These are phyloP conservation scores for Taiozyma sp. DNA, from an alignment of 1,139 yeast species.

Conservation along the genomic window DNA sequence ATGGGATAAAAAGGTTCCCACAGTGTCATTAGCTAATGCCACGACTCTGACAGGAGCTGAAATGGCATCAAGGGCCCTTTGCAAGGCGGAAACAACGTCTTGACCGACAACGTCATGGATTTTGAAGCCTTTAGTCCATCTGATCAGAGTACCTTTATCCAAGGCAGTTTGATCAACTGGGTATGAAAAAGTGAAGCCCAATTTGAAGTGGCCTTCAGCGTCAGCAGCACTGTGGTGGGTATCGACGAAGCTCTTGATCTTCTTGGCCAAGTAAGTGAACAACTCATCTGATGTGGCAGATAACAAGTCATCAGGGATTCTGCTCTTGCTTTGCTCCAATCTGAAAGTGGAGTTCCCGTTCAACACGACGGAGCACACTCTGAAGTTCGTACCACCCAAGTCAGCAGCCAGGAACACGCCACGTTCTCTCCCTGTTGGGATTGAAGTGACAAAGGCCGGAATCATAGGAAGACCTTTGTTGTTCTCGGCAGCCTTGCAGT, in stretches of 20 bases:
- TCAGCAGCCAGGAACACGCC: slow-evolving; percentile 80
- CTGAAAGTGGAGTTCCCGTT: slow-evolving; percentile 76
- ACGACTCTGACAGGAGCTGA: slow-evolving; percentile 65
- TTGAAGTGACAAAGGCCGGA: slow-evolving; percentile 72
- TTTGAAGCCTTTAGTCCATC: slow-evolving; percentile 95
- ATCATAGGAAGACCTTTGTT: slow-evolving; percentile 69
- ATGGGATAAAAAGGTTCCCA: slow-evolving; percentile 83
- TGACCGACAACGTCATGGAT: slow-evolving; percentile 77
- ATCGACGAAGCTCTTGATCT: slow-evolving; percentile 54
- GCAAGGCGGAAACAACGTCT: slow-evolving; percentile 72
- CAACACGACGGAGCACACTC: slow-evolving; percentile 78
- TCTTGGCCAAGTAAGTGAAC: slow-evolving; percentile 63
- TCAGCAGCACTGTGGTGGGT: slow-evolving; percentile 47
- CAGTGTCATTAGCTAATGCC: slow-evolving; percentile 92
- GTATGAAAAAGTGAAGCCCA: slow-evolving; percentile 91
- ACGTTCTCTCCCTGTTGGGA: slow-evolving; percentile 75
- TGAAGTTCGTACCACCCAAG: slow-evolving; percentile 80
- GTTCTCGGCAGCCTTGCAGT: slow-evolving; percentile 9
- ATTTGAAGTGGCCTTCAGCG: slow-evolving; percentile 39
- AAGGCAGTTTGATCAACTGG: slow-evolving; percentile 84
- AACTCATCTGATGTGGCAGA: slow-evolving; percentile 51
- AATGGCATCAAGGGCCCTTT: slow-evolving; percentile 53
- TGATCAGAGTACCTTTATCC: slow-evolving; percentile 67
- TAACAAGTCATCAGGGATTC: slow-evolving; percentile 70
- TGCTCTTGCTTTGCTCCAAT: slow-evolving; percentile 63